phyloP scores from a whole-genome alignment of 192 early-diverging fungal genomes.

The Coemansia sp. region DNA sequence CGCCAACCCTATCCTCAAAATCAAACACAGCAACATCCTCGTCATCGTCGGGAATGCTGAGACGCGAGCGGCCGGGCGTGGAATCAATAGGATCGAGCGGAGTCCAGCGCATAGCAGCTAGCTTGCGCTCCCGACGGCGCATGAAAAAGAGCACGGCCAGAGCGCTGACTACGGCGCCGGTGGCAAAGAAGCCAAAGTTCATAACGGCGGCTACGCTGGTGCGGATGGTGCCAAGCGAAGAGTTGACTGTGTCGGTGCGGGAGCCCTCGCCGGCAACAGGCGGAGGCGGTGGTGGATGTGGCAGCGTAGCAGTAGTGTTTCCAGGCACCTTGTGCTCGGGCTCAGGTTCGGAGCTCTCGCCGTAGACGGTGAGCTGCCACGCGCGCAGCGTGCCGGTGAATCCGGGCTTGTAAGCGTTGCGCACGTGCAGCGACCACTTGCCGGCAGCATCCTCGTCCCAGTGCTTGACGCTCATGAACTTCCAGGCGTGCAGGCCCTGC shows the following conservation, averaged over 20 bases:
- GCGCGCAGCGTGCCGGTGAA: conserved; percentile 59
- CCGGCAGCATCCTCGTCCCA: conserved; percentile 93
- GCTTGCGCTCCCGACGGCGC: conserved; percentile 41
- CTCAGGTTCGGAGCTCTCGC: conserved; percentile 58
- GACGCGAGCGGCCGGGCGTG: neutral
- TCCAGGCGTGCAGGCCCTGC: conserved; percentile 82
- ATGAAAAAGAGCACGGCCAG: conserved; percentile 36
- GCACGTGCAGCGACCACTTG: conserved; percentile 72
- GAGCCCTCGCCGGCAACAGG: neutral
- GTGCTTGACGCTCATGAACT: conserved; percentile 94
- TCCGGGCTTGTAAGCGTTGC: conserved; percentile 62
- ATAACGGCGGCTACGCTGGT: conserved; percentile 18
- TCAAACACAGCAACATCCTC: conserved; percentile 34
- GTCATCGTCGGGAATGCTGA: conserved; percentile 26
- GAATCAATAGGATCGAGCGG: conserved; percentile 25
- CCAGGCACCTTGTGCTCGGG: conserved; percentile 17
- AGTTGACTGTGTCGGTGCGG: neutral
- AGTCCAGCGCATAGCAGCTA: conserved; percentile 41
- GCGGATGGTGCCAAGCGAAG: conserved; percentile 7
- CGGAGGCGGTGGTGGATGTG: neutral
- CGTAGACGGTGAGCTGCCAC: conserved; percentile 72
- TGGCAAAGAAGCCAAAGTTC: conserved; percentile 23
- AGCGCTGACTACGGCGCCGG: conserved; percentile 26
- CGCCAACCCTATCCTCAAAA: conserved; percentile 18
- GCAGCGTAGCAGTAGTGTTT: neutral